Base-by-base conservation (phyloP, 179 eudicot species). In the Patellifolia procumbens region DNA sequence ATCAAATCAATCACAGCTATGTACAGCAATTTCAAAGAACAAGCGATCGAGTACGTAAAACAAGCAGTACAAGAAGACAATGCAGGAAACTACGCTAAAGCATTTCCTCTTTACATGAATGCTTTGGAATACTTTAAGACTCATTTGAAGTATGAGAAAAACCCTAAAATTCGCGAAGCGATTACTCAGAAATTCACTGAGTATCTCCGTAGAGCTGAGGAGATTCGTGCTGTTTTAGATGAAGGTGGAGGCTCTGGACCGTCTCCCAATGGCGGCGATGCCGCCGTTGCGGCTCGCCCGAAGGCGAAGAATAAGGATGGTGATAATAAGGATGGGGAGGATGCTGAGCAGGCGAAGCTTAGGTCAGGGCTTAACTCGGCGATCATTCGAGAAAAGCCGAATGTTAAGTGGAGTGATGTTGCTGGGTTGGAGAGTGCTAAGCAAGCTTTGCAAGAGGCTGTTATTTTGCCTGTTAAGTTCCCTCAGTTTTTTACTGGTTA, bases 11-110 rank as follows among this genome's bases (percentile, higher is more conserved):
- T 9, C 10, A 19, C 24, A 58, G 64, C 15, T 19, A 95, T 95
- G 98, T 93, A 95, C 82, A 93, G 97, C 84, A 95, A 95, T 83
- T 95, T 95, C 89, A 95, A 93, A 72, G 99, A 93, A 75, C 99
- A 95, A 73, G 99, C 99, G 75, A 91, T 95, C 82, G 97, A 93
- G 88, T 93, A 90, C 81, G 99, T 91, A 1, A 90, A 88, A 79
- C 94, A 93, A 72, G 99, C 99, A 4, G 98, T 95, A 5, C 84
- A 87, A 42, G 96, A 95, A 63, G 99, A 95, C 78, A 95, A 95
- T 77, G 98, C 93, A 1, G 96, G 99, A 22, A 95, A 93, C 74
- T 93, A 95, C 77, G 89, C 94, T 11, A 93, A 89, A 73, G 98
- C 99, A n/a, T 95, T 93, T 53, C 97, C 95, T 46, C 72, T 95